Conservation (phyloP, 1,284 basidiomycete genomes). For the Stygiomarasmius scandens region DNA sequence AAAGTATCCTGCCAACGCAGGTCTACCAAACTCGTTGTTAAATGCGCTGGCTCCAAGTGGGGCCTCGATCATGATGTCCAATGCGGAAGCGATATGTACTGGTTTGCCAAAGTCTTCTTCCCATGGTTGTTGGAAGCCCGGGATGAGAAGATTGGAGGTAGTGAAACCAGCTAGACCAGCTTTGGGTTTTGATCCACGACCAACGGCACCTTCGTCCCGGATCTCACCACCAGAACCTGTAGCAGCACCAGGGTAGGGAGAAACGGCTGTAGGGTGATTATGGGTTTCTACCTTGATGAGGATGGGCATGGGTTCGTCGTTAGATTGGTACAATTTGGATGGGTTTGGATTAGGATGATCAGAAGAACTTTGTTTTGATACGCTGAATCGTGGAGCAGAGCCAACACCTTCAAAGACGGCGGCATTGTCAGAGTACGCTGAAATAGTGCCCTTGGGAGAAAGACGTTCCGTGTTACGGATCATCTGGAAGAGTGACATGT, state of each 20-base stretch:
- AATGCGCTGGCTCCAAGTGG: slow-evolving; percentile 95
- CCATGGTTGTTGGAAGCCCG: slow-evolving; percentile 88
- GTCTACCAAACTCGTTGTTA: slow-evolving; percentile 98
- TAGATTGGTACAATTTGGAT: slow-evolving; percentile 55
- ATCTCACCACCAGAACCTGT: slow-evolving; percentile 99
- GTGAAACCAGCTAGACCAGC: slow-evolving; percentile 95
- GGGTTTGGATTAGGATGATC: slow-evolving; percentile 35
- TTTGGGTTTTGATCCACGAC: slow-evolving; percentile 94
- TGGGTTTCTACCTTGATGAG: slow-evolving; percentile 99
- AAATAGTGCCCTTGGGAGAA: slow-evolving; percentile 78
- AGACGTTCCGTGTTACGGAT: slow-evolving; percentile 95
- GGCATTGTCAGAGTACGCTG: slow-evolving; percentile 98
- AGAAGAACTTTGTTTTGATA: slow-evolving; percentile 35
- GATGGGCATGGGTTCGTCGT: slow-evolving; percentile 81
- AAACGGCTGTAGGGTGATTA: slow-evolving; percentile 98
- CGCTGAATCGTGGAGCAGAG: slow-evolving; percentile 78
- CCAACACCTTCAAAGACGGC: slow-evolving; percentile 87
- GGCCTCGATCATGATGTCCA: slow-evolving; percentile 98
- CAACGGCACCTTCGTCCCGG: slow-evolving; percentile 96
- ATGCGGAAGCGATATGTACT: slow-evolving; percentile 86
- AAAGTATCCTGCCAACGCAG: slow-evolving; percentile 85
- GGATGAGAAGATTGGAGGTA: slow-evolving; percentile 92
- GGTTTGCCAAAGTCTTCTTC: slow-evolving; percentile 90
- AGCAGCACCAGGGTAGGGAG: slow-evolving; percentile 95
- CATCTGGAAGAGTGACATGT: slow-evolving; percentile 93